Conservation (phyloP, 179 eudicot genomes). For the Beta macrorhiza region DNA sequence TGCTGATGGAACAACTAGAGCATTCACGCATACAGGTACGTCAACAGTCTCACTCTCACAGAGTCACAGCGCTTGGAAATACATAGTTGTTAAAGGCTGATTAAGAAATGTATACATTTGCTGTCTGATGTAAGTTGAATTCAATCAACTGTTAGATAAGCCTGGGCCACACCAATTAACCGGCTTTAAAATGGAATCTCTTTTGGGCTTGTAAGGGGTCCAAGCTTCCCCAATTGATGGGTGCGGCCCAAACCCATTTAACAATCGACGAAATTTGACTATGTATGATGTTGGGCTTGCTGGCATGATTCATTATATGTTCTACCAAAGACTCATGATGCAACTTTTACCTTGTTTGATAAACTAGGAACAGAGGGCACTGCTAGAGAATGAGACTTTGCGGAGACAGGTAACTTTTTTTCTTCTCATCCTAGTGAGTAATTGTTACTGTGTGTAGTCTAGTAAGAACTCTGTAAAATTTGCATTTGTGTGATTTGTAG, state of each 20-base stretch:
- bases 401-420: conserved; percentile 52
- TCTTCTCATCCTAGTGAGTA: neutral
- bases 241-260: no score
- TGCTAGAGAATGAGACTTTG: conserved; percentile 59
- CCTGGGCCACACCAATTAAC: no score
- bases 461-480: neutral
- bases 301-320: neutral
- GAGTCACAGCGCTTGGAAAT: neutral
- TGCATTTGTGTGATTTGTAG: conserved; percentile 28
- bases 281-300: neutral
- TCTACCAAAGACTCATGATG: neutral
- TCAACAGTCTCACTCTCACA: neutral
- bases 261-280: no score
- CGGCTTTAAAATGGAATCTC: no score
- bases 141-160: no score
- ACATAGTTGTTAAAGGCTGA: neutral
- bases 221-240: no score
- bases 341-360: conserved; percentile 1
- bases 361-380: conserved; percentile 55
- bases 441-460: neutral
- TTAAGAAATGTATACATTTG: neutral
- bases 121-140: neutral
- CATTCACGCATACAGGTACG: conserved; percentile 52
- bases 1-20: conserved; percentile 54
- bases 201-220: no score